A percentile compares a stretch with the other conserved stretches of the same genome.
Conservation (phyloP, 1,284 basidiomycete species). For the Cutaneotrichosporon cavernicola region DNA sequence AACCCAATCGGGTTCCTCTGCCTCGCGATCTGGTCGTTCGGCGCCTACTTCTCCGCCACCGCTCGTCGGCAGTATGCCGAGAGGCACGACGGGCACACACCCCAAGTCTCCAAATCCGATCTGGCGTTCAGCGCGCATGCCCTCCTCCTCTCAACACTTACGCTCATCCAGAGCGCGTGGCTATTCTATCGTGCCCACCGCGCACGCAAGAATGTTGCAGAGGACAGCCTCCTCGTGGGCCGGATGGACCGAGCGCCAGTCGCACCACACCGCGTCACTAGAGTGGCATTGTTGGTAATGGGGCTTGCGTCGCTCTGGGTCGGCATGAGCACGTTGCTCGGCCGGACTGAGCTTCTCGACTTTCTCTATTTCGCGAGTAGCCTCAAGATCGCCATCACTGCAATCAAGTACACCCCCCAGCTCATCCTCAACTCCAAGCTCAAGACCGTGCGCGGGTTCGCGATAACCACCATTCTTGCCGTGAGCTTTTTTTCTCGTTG, state of each 20-base stretch:
- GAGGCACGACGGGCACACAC: constrained; percentile 51
- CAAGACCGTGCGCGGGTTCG: constrained; percentile 46
- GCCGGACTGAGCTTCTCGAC: constrained; percentile 43
- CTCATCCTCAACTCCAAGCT: constrained; percentile 45
- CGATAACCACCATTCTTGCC: constrained; percentile 40
- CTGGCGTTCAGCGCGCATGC: constrained; percentile 54
- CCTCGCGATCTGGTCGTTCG: constrained; percentile 51
- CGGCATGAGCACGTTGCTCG: constrained; percentile 30
- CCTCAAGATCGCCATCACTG: constrained; percentile 47
- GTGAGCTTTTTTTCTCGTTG: background rate
- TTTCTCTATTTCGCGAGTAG: constrained; percentile 47
- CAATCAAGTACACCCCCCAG: constrained; percentile 52
- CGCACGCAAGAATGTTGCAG: constrained; percentile 13
- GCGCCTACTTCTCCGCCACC: constrained; percentile 43
- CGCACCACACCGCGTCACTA: constrained; percentile 29
- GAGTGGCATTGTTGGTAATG: constrained; percentile 33
- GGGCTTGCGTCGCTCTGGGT: constrained; percentile 28
- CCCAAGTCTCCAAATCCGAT: constrained; percentile 52
- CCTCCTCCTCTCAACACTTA: constrained; percentile 37
- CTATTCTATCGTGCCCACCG: constrained; percentile 27
- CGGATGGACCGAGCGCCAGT: constrained; percentile 19
- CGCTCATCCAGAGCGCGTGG: constrained; percentile 36
- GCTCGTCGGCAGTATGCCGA: constrained; percentile 50
- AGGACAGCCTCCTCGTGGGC: constrained; percentile 15
- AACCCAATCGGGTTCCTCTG: constrained; percentile 55